Evolutionary conservation across 257 asterid species (phyloP).

Genomic region (Capsicum baccatum): DNA sequence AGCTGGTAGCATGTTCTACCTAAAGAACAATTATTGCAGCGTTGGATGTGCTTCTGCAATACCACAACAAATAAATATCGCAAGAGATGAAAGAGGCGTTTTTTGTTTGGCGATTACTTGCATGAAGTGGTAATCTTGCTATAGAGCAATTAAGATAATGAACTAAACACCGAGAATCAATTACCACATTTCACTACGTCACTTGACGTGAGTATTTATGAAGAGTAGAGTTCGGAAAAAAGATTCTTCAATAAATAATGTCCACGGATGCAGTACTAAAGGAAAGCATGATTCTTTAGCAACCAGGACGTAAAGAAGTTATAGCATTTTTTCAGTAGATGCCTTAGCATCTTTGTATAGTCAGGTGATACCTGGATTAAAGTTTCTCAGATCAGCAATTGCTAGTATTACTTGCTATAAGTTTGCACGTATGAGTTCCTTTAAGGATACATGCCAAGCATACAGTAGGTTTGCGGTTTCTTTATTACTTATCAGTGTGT

Average conservation of each 20-base stretch:
- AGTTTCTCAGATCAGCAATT: slow-evolving; percentile 23
- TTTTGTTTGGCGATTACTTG: neutral
- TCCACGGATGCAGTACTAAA: neutral
- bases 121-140: neutral
- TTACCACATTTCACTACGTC: slow-evolving; percentile 2
- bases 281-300: slow-evolving; percentile 17
- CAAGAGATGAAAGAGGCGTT: neutral
- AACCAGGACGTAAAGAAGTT: slow-evolving; percentile 14
- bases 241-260: slow-evolving; percentile 12
- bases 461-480: slow-evolving; percentile 1
- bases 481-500: slow-evolving; percentile 12
- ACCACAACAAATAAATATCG: slow-evolving; percentile 31
- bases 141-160: slow-evolving; percentile 6
- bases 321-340: neutral
- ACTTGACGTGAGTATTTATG: neutral
- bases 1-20: slow-evolving; percentile 86
- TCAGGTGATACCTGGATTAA: neutral
- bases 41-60: slow-evolving; percentile 76
- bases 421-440: neutral
- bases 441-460: neutral
- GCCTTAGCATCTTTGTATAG: neutral
- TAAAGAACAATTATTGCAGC: slow-evolving; percentile 71
- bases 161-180: slow-evolving; percentile 22
- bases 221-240: slow-evolving; percentile 9
- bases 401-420: neutral